Evolutionary conservation across 345 rosid species (phyloP), one percentile per base, ranked within the genome.

Genomic region (Heritiera littoralis): DNA sequence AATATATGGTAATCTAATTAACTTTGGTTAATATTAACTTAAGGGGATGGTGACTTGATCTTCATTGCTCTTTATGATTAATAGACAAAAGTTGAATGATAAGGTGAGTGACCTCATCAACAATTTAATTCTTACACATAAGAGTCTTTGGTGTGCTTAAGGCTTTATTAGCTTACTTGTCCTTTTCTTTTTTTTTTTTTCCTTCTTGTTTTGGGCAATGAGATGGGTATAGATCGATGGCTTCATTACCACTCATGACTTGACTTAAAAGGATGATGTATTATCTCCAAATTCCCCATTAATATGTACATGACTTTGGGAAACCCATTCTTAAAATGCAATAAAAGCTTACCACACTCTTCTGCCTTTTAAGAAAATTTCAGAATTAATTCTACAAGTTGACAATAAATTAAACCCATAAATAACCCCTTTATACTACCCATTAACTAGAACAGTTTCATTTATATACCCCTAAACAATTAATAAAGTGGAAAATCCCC

Each of bases 121-220:
- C 41, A 63, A 5, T 63, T 63, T 63, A 5, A 28, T 63, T 41
- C 41, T 30, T 63, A 32, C 67, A 32, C 41, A 12, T 72, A 55
- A 17, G 75, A 52, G 32, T 9, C 76, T 72, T 72, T 52, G 46
- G 76, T 52, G 30, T 17, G 76, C 11, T 52, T 17, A 49, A 71
- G 48, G 61, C 48, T 52, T 71, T 49, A 30, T 51, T 51, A 51
- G 60, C 32, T 71, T 9, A 30, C 28, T 18, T 9, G 30, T 72
- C 63, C 76, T 54, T 72, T 49, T 70, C 14, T 5, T 9, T 28
- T 23, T 1, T 30, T 1, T 32, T 5, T 4, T 23, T 2, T 14
- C 60, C 7, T 20, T 10, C 15, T 30, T 30, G 0, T 12, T 61
- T 14, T 4, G 67, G 67, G 3, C 43, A 63, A 59, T 28, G 40